Evolutionary conservation across 768 basidiomycete species (phyloP).

Genomic region (Mrakia frigida): DNA sequence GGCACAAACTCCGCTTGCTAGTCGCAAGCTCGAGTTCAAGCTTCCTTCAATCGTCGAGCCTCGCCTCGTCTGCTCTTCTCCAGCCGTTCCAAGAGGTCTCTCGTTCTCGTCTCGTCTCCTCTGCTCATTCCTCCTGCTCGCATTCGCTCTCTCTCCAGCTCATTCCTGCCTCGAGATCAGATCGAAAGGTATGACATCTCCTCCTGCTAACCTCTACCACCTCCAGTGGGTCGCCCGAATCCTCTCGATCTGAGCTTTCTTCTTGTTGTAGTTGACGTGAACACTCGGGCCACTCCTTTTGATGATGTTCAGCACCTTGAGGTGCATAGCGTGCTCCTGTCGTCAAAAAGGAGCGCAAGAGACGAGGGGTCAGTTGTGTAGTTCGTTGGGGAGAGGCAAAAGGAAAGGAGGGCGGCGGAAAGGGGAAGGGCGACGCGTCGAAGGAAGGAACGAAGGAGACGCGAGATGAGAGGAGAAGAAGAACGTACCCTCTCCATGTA

Average conservation of each 20-base stretch:
- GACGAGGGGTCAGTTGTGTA: not conserved
- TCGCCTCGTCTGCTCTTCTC: too few species aligned
- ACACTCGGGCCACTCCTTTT: not conserved
- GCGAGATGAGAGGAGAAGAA: not conserved
- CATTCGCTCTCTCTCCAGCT: too few species aligned
- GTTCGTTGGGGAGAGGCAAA: too few species aligned
- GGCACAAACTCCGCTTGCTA: too few species aligned
- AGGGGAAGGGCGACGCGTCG: not conserved
- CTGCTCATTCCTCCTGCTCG: too few species aligned
- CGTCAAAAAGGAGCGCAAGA: not conserved
- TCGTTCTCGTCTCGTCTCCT: too few species aligned
- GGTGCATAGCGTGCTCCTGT: not conserved
- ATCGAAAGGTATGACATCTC: too few species aligned
- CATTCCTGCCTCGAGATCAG: too few species aligned
- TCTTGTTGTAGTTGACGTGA: not conserved
- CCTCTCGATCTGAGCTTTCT: not conserved
- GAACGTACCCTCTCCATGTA: slow-evolving; percentile 9
- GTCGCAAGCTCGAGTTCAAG: too few species aligned
- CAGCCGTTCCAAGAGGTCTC: too few species aligned
- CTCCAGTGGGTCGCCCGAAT: not conserved
- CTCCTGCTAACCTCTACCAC: slow-evolving; percentile 6
- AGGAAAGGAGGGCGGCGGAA: not conserved
- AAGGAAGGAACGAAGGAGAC: too few species aligned
- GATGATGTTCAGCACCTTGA: not conserved
- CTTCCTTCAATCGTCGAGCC: too few species aligned